Evolutionary conservation across 2,329 filamentous ascomycete genomes (phyloP).

Genomic region (Remersonia thermophila): DNA sequence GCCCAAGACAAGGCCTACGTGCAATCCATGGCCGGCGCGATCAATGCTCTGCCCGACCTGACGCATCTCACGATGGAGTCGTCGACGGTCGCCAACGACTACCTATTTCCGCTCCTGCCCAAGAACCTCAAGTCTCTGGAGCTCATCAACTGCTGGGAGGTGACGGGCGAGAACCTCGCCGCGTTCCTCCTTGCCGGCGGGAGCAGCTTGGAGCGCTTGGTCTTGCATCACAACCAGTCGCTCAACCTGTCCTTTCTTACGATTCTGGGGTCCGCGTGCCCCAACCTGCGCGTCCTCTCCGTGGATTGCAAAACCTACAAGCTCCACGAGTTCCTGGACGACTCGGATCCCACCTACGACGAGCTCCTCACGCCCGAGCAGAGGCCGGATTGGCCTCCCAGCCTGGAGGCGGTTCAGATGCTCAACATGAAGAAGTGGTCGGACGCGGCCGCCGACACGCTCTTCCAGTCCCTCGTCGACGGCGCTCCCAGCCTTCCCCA

Average conservation of each 20-base stretch:
- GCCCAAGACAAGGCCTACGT: conserved; percentile 22
- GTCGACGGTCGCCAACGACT: conserved; percentile 57
- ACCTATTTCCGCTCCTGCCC: conserved; percentile 58
- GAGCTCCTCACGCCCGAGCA: conserved; percentile 51
- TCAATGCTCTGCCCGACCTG: conserved; percentile 46
- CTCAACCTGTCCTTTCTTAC: conserved; percentile 65
- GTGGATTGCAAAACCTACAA: conserved; percentile 74
- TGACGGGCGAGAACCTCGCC: conserved; percentile 54
- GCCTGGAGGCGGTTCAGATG: conserved; percentile 59
- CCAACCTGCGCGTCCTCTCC: conserved; percentile 54
- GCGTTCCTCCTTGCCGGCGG: conserved; percentile 58
- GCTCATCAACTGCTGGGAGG: conserved; percentile 65
- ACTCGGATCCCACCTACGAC: conserved; percentile 65
- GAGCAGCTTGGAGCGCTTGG: conserved; percentile 50
- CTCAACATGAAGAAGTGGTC: conserved; percentile 67
- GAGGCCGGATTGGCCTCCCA: conserved; percentile 65
- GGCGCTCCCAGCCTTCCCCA: conserved; percentile 52
- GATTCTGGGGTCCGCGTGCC: conserved; percentile 53
- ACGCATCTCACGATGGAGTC: conserved; percentile 60
- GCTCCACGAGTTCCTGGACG: conserved; percentile 52
- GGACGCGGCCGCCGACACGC: conserved; percentile 55
- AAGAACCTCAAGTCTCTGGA: conserved; percentile 53
- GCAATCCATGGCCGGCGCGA: conserved; percentile 32
- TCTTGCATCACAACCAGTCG: conserved; percentile 66
- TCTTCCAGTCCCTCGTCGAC: conserved; percentile 68